Evolutionary conservation across 2,329 filamentous ascomycete genomes (phyloP).

Genomic region (Chrysoporthe cubensis): DNA sequence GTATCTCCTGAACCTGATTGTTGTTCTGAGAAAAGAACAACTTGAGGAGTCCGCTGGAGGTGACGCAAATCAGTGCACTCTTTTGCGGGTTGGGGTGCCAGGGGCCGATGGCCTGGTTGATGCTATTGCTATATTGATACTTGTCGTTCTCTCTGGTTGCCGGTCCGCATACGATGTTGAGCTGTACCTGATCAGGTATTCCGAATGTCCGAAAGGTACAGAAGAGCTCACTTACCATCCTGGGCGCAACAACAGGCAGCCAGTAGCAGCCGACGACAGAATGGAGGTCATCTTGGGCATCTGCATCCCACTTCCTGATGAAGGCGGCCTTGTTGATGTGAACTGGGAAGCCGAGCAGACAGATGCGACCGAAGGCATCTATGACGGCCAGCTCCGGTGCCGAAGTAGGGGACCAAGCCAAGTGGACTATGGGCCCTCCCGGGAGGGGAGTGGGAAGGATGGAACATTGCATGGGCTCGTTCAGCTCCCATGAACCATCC

Average conservation of each 20-base stretch:
- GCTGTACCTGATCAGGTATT: constrained; percentile 37
- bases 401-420: constrained; percentile 76
- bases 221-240: neutral
- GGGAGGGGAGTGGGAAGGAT: constrained; percentile 64
- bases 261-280: constrained; percentile 85
- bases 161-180: constrained; percentile 59
- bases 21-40: constrained; percentile 79
- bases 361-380: constrained; percentile 77
- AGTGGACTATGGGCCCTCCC: constrained; percentile 72
- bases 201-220: neutral
- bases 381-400: constrained; percentile 82
- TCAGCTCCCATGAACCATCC: constrained; percentile 76
- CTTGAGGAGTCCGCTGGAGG: constrained; percentile 72
- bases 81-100: constrained; percentile 73
- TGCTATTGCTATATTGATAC: constrained; percentile 72
- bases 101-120: constrained; percentile 69
- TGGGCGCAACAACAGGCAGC: constrained; percentile 62
- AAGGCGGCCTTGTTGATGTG: constrained; percentile 72
- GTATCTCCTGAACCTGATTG: constrained; percentile 71
- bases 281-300: constrained; percentile 73
- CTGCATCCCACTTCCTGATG: constrained; percentile 65
- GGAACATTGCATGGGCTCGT: constrained; percentile 68
- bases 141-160: constrained; percentile 63
- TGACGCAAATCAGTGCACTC: constrained; percentile 77
- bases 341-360: constrained; percentile 72